These are phyloP conservation scores for Wallacemonas sp. DNA, from an alignment of 208 protist genomes.

Conservation along the genomic window DNA sequence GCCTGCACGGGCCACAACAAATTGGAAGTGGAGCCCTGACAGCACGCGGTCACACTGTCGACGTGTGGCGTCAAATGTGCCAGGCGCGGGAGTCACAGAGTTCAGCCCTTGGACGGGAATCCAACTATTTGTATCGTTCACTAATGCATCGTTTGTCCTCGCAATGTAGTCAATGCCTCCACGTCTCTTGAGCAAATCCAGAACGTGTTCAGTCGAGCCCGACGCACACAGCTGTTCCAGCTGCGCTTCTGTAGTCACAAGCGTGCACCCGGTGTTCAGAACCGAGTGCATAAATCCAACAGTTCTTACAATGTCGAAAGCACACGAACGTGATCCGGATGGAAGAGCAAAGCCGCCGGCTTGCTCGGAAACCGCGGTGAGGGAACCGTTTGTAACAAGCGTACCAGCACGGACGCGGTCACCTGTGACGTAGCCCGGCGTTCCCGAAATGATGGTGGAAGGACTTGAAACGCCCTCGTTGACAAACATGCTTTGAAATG, in stretches of 20 bases:
- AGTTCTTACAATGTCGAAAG: constrained; percentile 23
- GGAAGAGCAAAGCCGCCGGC: constrained; percentile 67
- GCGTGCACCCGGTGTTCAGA: constrained; percentile 45
- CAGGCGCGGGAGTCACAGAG: constrained; percentile 16
- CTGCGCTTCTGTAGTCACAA: constrained; percentile 39
- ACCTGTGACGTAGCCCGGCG: constrained; percentile 53
- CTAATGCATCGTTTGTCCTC: constrained; percentile 64
- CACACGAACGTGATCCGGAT: constrained; percentile 44
- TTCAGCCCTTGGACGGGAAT: constrained; percentile 50
- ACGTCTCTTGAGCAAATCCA: constrained; percentile 26
- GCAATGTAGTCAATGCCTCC: constrained; percentile 45
- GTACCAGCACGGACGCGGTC: constrained; percentile 47
- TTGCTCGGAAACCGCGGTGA: constrained; percentile 42
- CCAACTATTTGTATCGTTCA: constrained; percentile 76
- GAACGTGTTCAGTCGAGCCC: constrained; percentile 32
- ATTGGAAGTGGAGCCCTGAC: constrained; percentile 61
- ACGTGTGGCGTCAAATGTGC: constrained; percentile 37
- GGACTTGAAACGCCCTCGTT: constrained; percentile 18
- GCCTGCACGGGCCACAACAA: constrained; percentile 68
- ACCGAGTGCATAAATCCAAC: constrained; percentile 63
- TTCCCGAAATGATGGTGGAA: constrained; percentile 47
- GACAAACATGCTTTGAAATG: constrained; percentile 48
- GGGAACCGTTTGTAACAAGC: constrained; percentile 13
- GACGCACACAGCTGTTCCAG: constrained; percentile 41
- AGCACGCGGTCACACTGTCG: constrained; percentile 54